A percentile compares a stretch with the other conserved stretches of the same genome.
phyloP scores from a whole-genome alignment of 768 basidiomycete genomes.

The Ephemerocybe angulata region DNA sequence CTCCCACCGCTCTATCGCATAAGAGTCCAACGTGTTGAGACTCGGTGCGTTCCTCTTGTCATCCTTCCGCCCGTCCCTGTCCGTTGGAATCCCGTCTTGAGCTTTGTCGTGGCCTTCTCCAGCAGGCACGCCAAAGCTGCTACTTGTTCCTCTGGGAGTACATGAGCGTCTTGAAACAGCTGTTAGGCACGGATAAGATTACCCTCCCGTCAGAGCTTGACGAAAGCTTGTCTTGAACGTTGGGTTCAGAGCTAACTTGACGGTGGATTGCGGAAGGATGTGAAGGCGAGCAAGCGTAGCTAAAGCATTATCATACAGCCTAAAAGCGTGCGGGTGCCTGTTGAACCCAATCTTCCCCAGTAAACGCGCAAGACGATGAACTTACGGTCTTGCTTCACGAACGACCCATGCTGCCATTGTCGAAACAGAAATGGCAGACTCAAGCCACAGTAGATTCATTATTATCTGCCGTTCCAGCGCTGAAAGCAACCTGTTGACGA shows the following conservation, averaged over 20 bases:
- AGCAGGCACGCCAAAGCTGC: conserved; percentile 82
- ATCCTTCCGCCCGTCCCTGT: conserved; percentile 61
- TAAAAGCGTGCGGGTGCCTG: conserved; percentile 30
- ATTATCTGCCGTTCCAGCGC: conserved; percentile 81
- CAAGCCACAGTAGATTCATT: conserved; percentile 88
- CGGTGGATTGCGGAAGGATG: conserved; percentile 57
- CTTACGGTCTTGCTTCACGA: conserved; percentile 63
- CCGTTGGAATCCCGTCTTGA: conserved; percentile 13
- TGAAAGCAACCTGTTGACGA: conserved; percentile 57
- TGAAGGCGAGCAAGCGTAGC: conserved; percentile 61
- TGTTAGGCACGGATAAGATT: conserved; percentile 17
- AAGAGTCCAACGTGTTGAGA: conserved; percentile 67
- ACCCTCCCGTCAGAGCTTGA: conserved; percentile 88
- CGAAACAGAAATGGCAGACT: conserved; percentile 60
- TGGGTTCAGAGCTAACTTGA: conserved; percentile 65
- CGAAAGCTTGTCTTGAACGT: conserved; percentile 79
- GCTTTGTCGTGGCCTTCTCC: conserved; percentile 4
- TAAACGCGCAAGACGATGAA: neutral
- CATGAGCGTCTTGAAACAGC: neutral
- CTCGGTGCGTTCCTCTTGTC: conserved; percentile 53
- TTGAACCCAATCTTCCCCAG: conserved; percentile 9
- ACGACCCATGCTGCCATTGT: conserved; percentile 78
- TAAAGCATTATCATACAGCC: conserved; percentile 70
- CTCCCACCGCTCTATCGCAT: conserved; percentile 90
- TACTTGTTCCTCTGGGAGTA: conserved; percentile 56